Evolutionary conservation across 2,329 filamentous ascomycete species (phyloP).

Genomic region (Gyromitra esculenta): DNA sequence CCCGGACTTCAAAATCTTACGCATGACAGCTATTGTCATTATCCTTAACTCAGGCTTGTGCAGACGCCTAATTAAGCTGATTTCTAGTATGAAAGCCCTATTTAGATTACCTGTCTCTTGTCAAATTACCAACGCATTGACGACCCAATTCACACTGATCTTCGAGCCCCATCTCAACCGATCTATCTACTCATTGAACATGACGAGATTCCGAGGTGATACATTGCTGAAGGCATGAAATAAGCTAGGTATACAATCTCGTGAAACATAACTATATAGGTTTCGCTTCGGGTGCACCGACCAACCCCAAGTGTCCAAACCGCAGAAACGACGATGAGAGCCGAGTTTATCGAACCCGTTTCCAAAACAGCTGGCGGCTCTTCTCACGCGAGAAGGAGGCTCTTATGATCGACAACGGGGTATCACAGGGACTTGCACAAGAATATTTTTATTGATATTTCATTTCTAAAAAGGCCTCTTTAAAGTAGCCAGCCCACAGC

Average conservation of each 20-base stretch:
- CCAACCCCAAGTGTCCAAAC: background rate
- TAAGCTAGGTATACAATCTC: slow-evolving; percentile 17
- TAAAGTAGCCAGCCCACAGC: slow-evolving; percentile 46
- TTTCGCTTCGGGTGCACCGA: slow-evolving; percentile 8
- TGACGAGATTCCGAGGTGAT: background rate
- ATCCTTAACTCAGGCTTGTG: background rate
- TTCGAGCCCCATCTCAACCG: background rate
- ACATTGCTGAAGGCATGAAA: slow-evolving; percentile 32
- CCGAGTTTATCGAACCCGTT: slow-evolving; percentile 20
- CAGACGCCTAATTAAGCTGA: slow-evolving; percentile 8
- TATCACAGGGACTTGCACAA: slow-evolving; percentile 20
- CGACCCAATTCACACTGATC: background rate
- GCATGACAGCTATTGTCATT: slow-evolving; percentile 12
- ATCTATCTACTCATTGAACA: background rate
- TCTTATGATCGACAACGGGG: slow-evolving; percentile 46
- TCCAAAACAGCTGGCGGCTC: slow-evolving; percentile 24
- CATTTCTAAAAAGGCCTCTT: slow-evolving; percentile 7
- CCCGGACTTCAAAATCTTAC: slow-evolving; percentile 15
- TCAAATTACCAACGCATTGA: slow-evolving; percentile 26
- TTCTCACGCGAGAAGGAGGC: slow-evolving; percentile 39
- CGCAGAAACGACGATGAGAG: slow-evolving; percentile 16
- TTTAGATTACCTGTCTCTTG: background rate
- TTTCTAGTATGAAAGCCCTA: background rate
- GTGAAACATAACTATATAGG: slow-evolving; percentile 30
- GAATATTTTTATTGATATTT: slow-evolving; percentile 5